A percentile compares a stretch with the other conserved stretches of the same genome.
Conservation (phyloP, 192 early-diverging fungal species). For the Entrophospora sp. region DNA sequence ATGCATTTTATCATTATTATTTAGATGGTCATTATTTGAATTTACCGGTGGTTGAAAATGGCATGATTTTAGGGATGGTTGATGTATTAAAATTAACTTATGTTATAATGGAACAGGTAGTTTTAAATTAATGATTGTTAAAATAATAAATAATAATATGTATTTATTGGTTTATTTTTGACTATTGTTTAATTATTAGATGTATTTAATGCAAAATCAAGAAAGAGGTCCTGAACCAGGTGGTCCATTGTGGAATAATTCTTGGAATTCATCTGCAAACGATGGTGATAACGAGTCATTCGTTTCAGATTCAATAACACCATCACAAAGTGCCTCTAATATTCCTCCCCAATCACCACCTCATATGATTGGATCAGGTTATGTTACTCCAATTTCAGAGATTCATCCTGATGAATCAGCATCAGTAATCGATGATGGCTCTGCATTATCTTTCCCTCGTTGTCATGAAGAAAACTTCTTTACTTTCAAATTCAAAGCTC, state of each 20-base stretch:
- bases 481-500: conserved; percentile 73
- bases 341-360: conserved; percentile 35
- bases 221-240: conserved; percentile 29
- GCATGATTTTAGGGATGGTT: conserved; percentile 66
- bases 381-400: conserved; percentile 39
- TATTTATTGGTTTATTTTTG: background rate
- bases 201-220: conserved; percentile 41
- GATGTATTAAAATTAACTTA: conserved; percentile 80
- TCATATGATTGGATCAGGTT: conserved; percentile 18
- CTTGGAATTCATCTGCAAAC: conserved; percentile 65
- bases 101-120: conserved; percentile 74
- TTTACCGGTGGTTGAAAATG: conserved; percentile 66
- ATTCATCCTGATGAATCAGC: conserved; percentile 50
- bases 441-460: conserved; percentile 28
- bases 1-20: background rate
- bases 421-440: conserved; percentile 40
- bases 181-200: conserved; percentile 18
- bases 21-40: conserved; percentile 77
- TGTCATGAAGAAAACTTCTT: conserved; percentile 37
- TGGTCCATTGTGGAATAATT: conserved; percentile 69
- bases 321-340: conserved; percentile 34
- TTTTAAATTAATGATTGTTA: no score
- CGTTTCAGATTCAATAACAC: conserved; percentile 51
- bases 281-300: conserved; percentile 59
- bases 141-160: background rate